A percentile compares a stretch with the other conserved stretches of the same genome.
phyloP scores from a whole-genome alignment of 192 early-diverging fungal species.

The Coemansia sp. region DNA sequence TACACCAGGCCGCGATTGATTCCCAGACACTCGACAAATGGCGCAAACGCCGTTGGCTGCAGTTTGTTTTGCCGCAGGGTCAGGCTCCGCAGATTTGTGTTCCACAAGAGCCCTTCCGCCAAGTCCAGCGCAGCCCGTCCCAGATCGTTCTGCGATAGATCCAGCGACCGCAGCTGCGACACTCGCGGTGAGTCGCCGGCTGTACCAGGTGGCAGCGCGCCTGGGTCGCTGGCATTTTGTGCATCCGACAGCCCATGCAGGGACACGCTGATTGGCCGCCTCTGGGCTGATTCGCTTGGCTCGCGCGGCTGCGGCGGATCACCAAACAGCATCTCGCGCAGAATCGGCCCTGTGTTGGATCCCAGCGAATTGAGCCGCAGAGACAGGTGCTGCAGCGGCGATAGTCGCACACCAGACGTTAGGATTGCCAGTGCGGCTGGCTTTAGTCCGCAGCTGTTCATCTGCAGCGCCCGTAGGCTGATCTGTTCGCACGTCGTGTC shows the following conservation, averaged over 20 bases:
- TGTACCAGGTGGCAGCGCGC: slow-evolving; percentile 4
- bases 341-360: slow-evolving; percentile 42
- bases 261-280: slow-evolving; percentile 45
- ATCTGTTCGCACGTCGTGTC: slow-evolving; percentile 34
- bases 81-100: slow-evolving; percentile 47
- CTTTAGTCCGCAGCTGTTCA: slow-evolving; percentile 57
- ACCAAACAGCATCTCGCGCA: slow-evolving; percentile 54
- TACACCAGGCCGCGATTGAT: slow-evolving; percentile 53
- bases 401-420: slow-evolving; percentile 49
- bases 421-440: slow-evolving; percentile 53
- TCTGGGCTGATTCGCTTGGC: slow-evolving; percentile 11
- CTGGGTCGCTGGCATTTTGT: slow-evolving; percentile 24
- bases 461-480: slow-evolving; percentile 46
- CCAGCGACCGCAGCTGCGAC: slow-evolving; percentile 46
- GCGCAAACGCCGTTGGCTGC: slow-evolving; percentile 44
- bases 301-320: slow-evolving; percentile 41
- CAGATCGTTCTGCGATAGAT: slow-evolving; percentile 53
- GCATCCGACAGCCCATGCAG: slow-evolving; percentile 51
- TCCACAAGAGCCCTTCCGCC: slow-evolving; percentile 51
- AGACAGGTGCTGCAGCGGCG: slow-evolving; percentile 50
- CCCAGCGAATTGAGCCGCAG: slow-evolving; percentile 46
- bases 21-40: slow-evolving; percentile 53
- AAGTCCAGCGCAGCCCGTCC: slow-evolving; percentile 47
- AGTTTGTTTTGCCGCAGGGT: slow-evolving; percentile 55
- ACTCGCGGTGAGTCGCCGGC: slow-evolving; percentile 37